Base-by-base conservation (phyloP, 2,329 filamentous ascomycete species). In the Colletotrichum sp. region DNA sequence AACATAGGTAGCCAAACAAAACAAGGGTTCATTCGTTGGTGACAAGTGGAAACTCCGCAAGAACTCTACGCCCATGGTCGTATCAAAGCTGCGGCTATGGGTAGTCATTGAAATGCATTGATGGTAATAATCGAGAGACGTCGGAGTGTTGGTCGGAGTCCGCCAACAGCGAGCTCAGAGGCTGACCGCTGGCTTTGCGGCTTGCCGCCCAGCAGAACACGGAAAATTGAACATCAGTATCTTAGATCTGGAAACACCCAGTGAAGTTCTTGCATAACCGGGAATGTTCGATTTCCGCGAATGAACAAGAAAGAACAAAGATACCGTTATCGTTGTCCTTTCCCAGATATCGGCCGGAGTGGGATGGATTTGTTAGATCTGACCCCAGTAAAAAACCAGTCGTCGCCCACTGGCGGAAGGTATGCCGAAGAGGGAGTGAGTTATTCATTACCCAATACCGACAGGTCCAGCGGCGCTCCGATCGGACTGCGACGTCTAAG, bases 121-220 rank as follows among this genome's bases (percentile, higher is more conserved):
- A 13, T 0, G n/a, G 9, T 6, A 7, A 21, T 47, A 18, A 47
- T 21, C 18, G 18, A 47, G 9, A 47, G 18, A 47, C 12, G 11
- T 47, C 18, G 6, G 18, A 47, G 3, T 47, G 9, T 21, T 21
- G 3, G 18, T n/a, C 18, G 18, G 38, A 21, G 43, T 21, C 43
- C 11, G 43, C 11, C 12, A 21, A 47, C 5, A 47, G 11, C 11
- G 3, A 21, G 9, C 5, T 21, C 6, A 21, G 9, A 21, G 3
- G 43, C 43, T 47, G 3, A n/a, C 43, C 9, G 11, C 18, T 21
- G 3, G 38, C 16, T 21, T n/a, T n/a, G 38, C 18, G 18, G 3
- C 5, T 2, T n/a, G 8, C 5, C 8, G 18, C 8, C 18, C 2
- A n/a, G 9, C 29, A 8, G 7, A 31, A 3, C 18, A n/a, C 1